Conservation (phyloP, 352 stramenopile genomes). For the Phytophthora ramorum region DNA sequence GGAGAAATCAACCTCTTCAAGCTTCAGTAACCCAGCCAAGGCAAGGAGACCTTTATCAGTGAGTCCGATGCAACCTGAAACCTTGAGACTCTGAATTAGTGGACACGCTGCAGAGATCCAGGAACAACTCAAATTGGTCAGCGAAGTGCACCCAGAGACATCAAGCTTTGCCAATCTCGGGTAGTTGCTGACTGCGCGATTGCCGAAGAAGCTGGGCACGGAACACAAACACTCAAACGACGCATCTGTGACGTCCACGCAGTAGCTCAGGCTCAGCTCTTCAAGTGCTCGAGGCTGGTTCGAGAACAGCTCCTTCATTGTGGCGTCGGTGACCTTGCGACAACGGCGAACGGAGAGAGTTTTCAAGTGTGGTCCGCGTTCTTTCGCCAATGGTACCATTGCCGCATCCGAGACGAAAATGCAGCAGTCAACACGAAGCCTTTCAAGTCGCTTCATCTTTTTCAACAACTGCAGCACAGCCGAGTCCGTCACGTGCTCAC, state of each 20-base stretch:
- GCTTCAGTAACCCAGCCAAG: slow-evolving; percentile 54
- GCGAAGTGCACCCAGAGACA: slow-evolving; percentile 51
- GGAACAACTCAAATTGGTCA: slow-evolving; percentile 65
- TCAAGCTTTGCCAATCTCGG: slow-evolving; percentile 53
- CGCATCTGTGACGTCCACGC: slow-evolving; percentile 52
- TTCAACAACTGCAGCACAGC: slow-evolving; percentile 54
- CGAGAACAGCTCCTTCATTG: slow-evolving; percentile 59
- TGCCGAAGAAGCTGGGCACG: slow-evolving; percentile 63
- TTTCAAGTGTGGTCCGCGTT: slow-evolving; percentile 37
- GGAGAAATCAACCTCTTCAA: slow-evolving; percentile 67
- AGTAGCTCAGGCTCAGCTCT: slow-evolving; percentile 67
- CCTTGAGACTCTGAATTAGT: slow-evolving; percentile 52
- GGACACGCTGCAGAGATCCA: slow-evolving; percentile 75
- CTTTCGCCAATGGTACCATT: slow-evolving; percentile 48
- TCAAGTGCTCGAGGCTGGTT: slow-evolving; percentile 54
- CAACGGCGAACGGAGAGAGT: slow-evolving; percentile 54
- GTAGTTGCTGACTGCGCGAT: slow-evolving; percentile 52
- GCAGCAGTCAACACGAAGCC: slow-evolving; percentile 58
- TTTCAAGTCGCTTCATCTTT: slow-evolving; percentile 38
- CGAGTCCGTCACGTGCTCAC: slow-evolving; percentile 62
- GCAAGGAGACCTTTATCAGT: slow-evolving; percentile 65
- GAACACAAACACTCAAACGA: slow-evolving; percentile 65
- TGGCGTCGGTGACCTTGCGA: slow-evolving; percentile 41
- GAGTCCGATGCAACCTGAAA: slow-evolving; percentile 46
- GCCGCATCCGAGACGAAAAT: slow-evolving; percentile 46